These are phyloP conservation scores for Setaria viridis DNA, from an alignment of 202 grass and related monocot species.

Conservation along the genomic window DNA sequence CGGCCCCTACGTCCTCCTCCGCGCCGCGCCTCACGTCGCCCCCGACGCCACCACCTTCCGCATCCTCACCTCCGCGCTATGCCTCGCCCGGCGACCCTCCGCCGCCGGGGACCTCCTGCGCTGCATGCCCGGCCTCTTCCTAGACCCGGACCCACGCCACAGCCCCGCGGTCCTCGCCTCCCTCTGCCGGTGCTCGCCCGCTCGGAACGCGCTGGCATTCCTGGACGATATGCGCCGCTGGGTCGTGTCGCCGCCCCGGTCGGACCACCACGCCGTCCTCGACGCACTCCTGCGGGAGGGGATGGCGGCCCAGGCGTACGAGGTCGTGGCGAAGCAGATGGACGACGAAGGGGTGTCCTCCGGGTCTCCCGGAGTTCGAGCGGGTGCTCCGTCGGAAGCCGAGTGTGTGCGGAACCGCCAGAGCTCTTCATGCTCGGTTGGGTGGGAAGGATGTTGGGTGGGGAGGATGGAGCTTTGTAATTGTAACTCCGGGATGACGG, in stretches of 20 bases:
- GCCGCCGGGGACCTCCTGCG: constrained; percentile 48
- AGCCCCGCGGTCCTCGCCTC: constrained; percentile 57
- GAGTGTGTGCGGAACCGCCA: no score
- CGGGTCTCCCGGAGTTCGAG: constrained; percentile 41
- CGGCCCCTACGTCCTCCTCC: no score
- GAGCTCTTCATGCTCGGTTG: no score
- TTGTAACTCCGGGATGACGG: no score
- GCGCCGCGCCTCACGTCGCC: background rate
- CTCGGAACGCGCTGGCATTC: constrained; percentile 42
- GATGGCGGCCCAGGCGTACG: constrained; percentile 56
- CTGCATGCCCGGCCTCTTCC: constrained; percentile 42
- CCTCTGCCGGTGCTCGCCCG: constrained; percentile 44
- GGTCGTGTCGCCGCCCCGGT: constrained; percentile 17
- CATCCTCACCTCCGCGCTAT: constrained; percentile 63
- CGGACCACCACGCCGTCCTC: constrained; percentile 50
- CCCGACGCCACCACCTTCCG: constrained; percentile 55
- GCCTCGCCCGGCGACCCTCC: constrained; percentile 20
- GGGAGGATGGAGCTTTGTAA: no score
- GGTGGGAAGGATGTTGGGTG: no score
- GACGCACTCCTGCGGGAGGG: constrained; percentile 49
- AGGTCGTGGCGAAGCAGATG: constrained; percentile 49
- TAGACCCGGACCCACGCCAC: constrained; percentile 28
- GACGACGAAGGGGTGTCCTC: constrained; percentile 44
- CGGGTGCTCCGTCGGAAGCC: background rate
- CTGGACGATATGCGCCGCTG: constrained; percentile 63